These are phyloP conservation scores for Pyronema omphalodes DNA, from an alignment of 495 filamentous ascomycete species.

Conservation along the genomic window DNA sequence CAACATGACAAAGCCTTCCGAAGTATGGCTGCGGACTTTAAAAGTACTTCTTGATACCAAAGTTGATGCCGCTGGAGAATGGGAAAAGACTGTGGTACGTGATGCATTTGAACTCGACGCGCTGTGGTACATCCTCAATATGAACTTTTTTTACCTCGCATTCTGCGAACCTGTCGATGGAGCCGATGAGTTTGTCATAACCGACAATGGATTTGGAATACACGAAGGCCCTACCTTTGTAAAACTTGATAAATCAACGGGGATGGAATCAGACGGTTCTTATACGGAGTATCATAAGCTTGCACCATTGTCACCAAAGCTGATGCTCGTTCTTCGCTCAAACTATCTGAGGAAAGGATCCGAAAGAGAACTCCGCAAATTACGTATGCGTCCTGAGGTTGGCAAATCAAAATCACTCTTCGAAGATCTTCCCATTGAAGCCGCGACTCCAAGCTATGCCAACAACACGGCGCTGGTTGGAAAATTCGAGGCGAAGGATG, in stretches of 20 bases:
- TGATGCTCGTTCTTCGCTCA: slow-evolving; percentile 33
- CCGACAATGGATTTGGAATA: slow-evolving; percentile 31
- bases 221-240: slow-evolving; percentile 29
- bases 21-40: slow-evolving; percentile 36
- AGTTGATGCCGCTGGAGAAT: slow-evolving; percentile 27
- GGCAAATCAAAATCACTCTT: slow-evolving; percentile 6
- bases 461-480: not conserved
- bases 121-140: slow-evolving; percentile 27
- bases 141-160: slow-evolving; percentile 28
- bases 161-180: slow-evolving; percentile 28
- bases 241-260: slow-evolving; percentile 7
- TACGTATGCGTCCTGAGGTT: not conserved
- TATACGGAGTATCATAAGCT: slow-evolving; percentile 31
- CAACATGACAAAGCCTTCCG: slow-evolving; percentile 28
- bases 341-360: slow-evolving; percentile 13
- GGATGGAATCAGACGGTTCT: not conserved
- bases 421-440: slow-evolving; percentile 5
- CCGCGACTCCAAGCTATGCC: not conserved
- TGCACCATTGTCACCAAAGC: slow-evolving; percentile 32
- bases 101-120: slow-evolving; percentile 30
- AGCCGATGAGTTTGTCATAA: slow-evolving; percentile 33
- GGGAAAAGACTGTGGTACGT: slow-evolving; percentile 24
- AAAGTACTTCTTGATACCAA: slow-evolving; percentile 30
- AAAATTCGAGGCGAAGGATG: slow-evolving; percentile 1
- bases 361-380: slow-evolving; percentile 3